A percentile compares a stretch with the other conserved stretches of the same genome.
phyloP scores from a whole-genome alignment of 345 rosid genomes.

The Pseudoturritis turrita region DNA sequence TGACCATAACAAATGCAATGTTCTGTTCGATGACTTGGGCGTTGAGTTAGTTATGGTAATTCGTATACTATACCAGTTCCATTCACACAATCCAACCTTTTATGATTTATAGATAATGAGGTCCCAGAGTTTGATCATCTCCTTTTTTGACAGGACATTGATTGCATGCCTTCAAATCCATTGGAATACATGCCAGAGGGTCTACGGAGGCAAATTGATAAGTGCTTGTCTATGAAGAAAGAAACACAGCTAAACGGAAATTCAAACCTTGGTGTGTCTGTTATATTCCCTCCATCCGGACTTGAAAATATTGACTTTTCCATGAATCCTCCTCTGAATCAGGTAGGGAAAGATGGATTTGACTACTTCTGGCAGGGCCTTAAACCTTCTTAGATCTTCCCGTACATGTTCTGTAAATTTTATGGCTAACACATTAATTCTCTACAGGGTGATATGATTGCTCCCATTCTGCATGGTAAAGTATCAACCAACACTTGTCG shows the following conservation, averaged over 20 bases:
- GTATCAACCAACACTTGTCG: conserved; percentile 31
- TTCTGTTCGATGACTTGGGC: conserved; percentile 83
- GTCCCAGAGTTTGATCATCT: neutral
- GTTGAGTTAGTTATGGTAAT: conserved; percentile 89
- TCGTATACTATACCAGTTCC: neutral
- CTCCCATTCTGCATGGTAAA: conserved; percentile 35
- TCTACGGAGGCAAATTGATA: conserved; percentile 58
- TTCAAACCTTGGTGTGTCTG: conserved; percentile 42
- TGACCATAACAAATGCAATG: conserved; percentile 72
- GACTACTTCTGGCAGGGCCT: neutral
- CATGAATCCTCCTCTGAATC: conserved; percentile 38
- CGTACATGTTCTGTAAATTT: neutral
- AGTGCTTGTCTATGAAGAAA: conserved; percentile 37
- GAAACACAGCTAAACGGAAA: conserved; percentile 49
- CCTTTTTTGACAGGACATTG: conserved; percentile 65
- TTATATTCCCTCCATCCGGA: conserved; percentile 43
- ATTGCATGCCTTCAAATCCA: conserved; percentile 93
- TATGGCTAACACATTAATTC: neutral
- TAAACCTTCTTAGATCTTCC: neutral
- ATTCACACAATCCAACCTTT: neutral
- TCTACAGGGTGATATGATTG: conserved; percentile 44
- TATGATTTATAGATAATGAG: conserved; percentile 11
- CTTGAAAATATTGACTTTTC: conserved; percentile 40
- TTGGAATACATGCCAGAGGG: conserved; percentile 87
- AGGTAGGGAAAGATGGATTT: conserved; percentile 18